A percentile compares a stretch with the other conserved stretches of the same genome.
These are phyloP conservation scores for Leccinum fallax DNA, from an alignment of 1,284 basidiomycete genomes.

Conservation along the genomic window DNA sequence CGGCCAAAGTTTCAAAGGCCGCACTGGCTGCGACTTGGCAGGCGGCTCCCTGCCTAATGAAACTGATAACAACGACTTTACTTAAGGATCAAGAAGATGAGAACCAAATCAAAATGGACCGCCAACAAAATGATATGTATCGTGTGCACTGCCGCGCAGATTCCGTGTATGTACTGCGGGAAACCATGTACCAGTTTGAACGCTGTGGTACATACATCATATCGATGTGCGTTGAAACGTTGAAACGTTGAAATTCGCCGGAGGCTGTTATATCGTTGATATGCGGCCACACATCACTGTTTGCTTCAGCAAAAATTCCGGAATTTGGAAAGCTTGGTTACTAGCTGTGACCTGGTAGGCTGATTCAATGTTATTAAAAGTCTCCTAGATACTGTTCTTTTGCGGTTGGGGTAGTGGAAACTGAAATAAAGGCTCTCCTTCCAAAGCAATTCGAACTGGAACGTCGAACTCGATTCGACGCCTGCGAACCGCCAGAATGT, in stretches of 20 bases:
- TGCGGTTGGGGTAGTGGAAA: background rate
- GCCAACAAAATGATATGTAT: background rate
- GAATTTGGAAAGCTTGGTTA: background rate
- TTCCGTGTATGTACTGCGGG: too few relatives aligned
- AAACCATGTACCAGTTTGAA: too few relatives aligned
- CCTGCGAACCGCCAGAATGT: background rate
- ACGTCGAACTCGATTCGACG: background rate
- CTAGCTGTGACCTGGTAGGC: background rate
- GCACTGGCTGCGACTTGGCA: too few relatives aligned
- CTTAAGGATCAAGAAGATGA: background rate
- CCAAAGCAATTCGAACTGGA: background rate
- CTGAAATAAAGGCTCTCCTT: too few relatives aligned
- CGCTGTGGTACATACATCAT: background rate
- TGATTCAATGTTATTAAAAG: background rate
- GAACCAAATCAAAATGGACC: too few relatives aligned
- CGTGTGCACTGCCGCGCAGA: too few relatives aligned
- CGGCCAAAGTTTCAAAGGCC: too few relatives aligned
- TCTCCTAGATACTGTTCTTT: background rate
- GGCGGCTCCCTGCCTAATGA: background rate
- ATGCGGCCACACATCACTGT: background rate
- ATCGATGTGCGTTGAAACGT: background rate
- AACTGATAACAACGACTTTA: background rate
- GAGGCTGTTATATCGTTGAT: background rate
- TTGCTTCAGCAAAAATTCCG: background rate
- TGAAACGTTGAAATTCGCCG: background rate